A percentile compares a stretch with the other conserved stretches of the same genome.
phyloP scores from a whole-genome alignment of 805 yeast species.

The Saturnispora galanensis region DNA sequence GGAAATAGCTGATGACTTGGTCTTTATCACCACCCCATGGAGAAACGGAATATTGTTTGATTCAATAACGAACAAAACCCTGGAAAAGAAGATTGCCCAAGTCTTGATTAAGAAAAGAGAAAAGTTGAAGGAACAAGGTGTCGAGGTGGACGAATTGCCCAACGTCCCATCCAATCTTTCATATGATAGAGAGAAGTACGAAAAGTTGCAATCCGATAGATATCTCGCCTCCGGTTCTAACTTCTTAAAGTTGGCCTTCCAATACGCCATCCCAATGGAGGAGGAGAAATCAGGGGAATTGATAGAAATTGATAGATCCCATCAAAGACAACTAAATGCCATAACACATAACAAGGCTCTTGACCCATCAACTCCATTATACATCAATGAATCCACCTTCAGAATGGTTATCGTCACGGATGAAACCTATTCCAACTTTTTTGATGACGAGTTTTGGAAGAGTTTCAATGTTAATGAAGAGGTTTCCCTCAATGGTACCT shows the following conservation, averaged over 20 bases:
- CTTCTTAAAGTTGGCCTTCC: conserved; percentile 80
- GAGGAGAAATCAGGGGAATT: conserved; percentile 19
- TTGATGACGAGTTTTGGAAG: conserved; percentile 55
- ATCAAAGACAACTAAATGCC: conserved; percentile 26
- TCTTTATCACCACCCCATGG: conserved; percentile 79
- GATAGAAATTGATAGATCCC: conserved; percentile 13
- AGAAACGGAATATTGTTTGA: conserved; percentile 65
- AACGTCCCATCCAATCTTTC: conserved; percentile 50
- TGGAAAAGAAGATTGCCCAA: conserved; percentile 62
- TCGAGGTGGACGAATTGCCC: conserved; percentile 22
- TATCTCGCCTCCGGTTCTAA: conserved; percentile 80
- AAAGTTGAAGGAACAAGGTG: conserved; percentile 23
- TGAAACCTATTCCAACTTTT: conserved; percentile 82
- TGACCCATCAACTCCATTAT: conserved; percentile 70
- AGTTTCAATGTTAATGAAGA: conserved; percentile 54
- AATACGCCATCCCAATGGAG: conserved; percentile 71
- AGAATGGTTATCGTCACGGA: conserved; percentile 92
- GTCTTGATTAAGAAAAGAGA: conserved; percentile 37
- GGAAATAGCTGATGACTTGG: conserved; percentile 76
- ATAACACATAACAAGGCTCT: conserved; percentile 61
- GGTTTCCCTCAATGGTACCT: conserved; percentile 29
- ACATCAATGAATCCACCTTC: conserved; percentile 74
- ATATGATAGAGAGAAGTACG: conserved; percentile 54
- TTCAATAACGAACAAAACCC: conserved; percentile 46
- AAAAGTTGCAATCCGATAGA: conserved; percentile 60